Percentiles rank a stretch among this genome's conserved stretches.
phyloP scores from a whole-genome alignment of 768 basidiomycete species.

The Gautieria morchelliformis region DNA sequence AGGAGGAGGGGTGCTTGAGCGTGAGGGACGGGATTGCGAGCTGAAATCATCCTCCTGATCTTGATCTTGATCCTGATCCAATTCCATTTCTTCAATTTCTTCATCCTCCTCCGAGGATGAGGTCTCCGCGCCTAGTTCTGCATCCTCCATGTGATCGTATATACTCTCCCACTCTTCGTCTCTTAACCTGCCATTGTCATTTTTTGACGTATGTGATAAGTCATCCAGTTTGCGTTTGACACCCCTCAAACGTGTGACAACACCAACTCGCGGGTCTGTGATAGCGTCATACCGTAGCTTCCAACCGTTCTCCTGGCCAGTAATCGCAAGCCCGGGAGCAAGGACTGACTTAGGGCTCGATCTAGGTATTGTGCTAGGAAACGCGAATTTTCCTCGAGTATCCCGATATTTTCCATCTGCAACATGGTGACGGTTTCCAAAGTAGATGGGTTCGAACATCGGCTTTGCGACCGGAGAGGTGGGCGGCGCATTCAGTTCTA shows the following conservation, averaged over 20 bases:
- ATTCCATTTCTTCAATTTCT: slow-evolving; percentile 19
- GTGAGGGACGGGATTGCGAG: slow-evolving; percentile 25
- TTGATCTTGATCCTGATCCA: slow-evolving; percentile 14
- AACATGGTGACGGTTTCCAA: slow-evolving; percentile 49
- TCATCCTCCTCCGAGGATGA: slow-evolving; percentile 33
- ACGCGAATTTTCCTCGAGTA: slow-evolving; percentile 54
- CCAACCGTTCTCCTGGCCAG: slow-evolving; percentile 29
- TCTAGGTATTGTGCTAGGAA: slow-evolving; percentile 33
- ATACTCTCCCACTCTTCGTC: slow-evolving; percentile 40
- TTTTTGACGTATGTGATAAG: slow-evolving; percentile 25
- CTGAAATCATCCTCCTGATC: slow-evolving; percentile 9
- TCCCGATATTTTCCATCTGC: slow-evolving; percentile 65
- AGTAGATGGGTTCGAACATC: slow-evolving; percentile 69
- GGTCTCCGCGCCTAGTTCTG: slow-evolving; percentile 28
- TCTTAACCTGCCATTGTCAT: slow-evolving; percentile 34
- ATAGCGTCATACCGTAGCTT: slow-evolving; percentile 41
- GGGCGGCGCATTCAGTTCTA: not conserved
- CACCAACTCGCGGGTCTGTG: slow-evolving; percentile 65
- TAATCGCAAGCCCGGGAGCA: not conserved
- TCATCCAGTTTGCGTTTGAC: slow-evolving; percentile 56
- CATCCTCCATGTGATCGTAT: slow-evolving; percentile 22
- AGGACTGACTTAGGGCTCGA: slow-evolving; percentile 1
- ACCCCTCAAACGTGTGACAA: slow-evolving; percentile 58
- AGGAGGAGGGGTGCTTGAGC: slow-evolving; percentile 63
- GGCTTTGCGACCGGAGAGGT: not conserved